These are phyloP conservation scores for Pilatotrama ljubarskyi DNA, from an alignment of 768 basidiomycete species.

Conservation along the genomic window DNA sequence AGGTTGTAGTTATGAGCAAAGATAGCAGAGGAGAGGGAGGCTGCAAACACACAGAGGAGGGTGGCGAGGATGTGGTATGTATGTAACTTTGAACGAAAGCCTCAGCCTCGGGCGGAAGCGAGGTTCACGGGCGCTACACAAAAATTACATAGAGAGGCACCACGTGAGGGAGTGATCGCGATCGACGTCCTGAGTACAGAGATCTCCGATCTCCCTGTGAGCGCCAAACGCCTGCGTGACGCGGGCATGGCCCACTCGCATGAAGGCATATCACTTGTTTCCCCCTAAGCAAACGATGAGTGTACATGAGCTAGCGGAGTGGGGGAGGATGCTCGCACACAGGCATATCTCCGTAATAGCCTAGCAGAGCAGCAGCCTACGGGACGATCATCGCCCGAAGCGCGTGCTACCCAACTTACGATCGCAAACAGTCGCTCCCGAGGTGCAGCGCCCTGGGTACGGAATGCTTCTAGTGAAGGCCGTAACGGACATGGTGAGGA, in stretches of 20 bases:
- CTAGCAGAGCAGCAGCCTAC: too few relatives aligned
- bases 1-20: too few relatives aligned
- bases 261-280: neutral
- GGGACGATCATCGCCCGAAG: too few relatives aligned
- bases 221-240: neutral
- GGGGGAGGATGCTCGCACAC: too few relatives aligned
- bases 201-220: neutral
- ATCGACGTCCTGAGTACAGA: neutral
- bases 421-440: neutral
- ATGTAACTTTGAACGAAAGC: too few relatives aligned
- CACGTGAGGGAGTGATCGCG: neutral
- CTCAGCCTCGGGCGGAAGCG: neutral
- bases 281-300: neutral
- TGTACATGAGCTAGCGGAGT: too few relatives aligned
- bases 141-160: constrained; percentile 9
- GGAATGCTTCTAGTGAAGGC: neutral
- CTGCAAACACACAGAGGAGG: neutral
- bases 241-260: neutral
- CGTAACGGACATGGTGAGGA: neutral
- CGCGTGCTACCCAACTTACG: too few relatives aligned
- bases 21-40: neutral
- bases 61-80: too few relatives aligned
- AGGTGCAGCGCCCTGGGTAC: neutral
- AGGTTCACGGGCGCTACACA: constrained; percentile 2
- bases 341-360: too few relatives aligned